Evolutionary conservation across 805 yeast genomes (phyloP).

Genomic region (Lipomyces mesembrius): DNA sequence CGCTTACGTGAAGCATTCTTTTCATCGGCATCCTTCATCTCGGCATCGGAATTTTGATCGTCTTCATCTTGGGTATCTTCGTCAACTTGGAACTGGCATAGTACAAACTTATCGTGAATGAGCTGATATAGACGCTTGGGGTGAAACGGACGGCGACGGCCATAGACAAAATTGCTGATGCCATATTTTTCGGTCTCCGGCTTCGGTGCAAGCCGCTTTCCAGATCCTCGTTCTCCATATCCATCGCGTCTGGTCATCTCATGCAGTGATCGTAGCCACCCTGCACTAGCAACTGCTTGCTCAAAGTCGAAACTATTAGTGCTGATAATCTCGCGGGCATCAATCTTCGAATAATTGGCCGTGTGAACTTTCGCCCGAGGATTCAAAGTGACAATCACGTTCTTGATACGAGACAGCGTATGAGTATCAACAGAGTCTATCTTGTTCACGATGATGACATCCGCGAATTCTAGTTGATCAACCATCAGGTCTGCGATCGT

Average conservation of each 20-base stretch:
- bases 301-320: conserved; percentile 51
- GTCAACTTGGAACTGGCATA: conserved; percentile 39
- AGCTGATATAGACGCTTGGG: conserved; percentile 51
- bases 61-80: conserved; percentile 39
- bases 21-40: conserved; percentile 9
- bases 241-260: conserved; percentile 50
- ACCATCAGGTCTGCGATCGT: conserved; percentile 54
- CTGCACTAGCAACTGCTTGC: conserved; percentile 52
- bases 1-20: neutral
- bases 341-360: conserved; percentile 50
- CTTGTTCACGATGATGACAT: conserved; percentile 53
- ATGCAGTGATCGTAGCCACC: conserved; percentile 53
- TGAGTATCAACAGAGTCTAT: conserved; percentile 44
- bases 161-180: conserved; percentile 52
- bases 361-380: conserved; percentile 51
- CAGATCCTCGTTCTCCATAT: conserved; percentile 34
- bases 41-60: conserved; percentile 26
- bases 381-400: conserved; percentile 48
- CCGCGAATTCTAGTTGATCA: conserved; percentile 55
- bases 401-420: conserved; percentile 43
- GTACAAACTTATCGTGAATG: conserved; percentile 48
- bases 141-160: conserved; percentile 52
- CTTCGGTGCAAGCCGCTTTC: conserved; percentile 47
- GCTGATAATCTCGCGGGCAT: conserved; percentile 47
- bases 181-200: conserved; percentile 57